Base-by-base conservation (phyloP, 805 yeast genomes). In the Yarrowia alimentaria region DNA sequence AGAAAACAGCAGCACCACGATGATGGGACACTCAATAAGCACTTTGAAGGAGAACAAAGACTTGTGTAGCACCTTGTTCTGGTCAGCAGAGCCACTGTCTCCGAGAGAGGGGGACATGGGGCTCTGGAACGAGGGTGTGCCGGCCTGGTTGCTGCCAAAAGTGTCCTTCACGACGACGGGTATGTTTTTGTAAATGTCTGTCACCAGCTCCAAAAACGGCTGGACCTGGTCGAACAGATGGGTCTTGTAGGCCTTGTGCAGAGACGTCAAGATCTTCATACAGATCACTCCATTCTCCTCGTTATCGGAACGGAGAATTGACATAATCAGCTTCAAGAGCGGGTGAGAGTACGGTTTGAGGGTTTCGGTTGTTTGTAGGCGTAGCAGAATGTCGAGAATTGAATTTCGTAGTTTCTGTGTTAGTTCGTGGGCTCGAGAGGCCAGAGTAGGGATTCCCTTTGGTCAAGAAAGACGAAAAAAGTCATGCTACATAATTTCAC, bases 221-320 rank as follows among this genome's bases (percentile, higher is more conserved):
- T 78, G 82, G 2, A 91, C 95, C 57, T 82, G 80, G 13, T 80
- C 89, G 13, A 90, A 68, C 18, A 73, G 70, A 9, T 43, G 50
- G 11, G 74, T 62, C 68, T 87, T 91, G 69, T 85, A 91, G 1
- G 90, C 79, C 64, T 93, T 85, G 69, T 90, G 96, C 40, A 91
- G 69, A 22, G 84, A 78, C 13, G 97, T 87, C 43, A 90, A 74
- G 51, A 88, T 82, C 63, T 87, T 89, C 84, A 93, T 80, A 64
- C 95, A 84, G 47, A 88, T 72, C 1, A 89, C 87, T 45, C 98
- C 98, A 64, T 93, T 93, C 55, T 90, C 97, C 65, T 94, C 99
- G 64, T 93, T 93, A 61, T 94, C 99, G 12, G 69, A 72, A 14
- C 76, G 78, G 53, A 91, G 70, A 11, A 84, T 69, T 17, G 70